Conservation (phyloP, 345 rosid species). For the Psidium guajava region DNA sequence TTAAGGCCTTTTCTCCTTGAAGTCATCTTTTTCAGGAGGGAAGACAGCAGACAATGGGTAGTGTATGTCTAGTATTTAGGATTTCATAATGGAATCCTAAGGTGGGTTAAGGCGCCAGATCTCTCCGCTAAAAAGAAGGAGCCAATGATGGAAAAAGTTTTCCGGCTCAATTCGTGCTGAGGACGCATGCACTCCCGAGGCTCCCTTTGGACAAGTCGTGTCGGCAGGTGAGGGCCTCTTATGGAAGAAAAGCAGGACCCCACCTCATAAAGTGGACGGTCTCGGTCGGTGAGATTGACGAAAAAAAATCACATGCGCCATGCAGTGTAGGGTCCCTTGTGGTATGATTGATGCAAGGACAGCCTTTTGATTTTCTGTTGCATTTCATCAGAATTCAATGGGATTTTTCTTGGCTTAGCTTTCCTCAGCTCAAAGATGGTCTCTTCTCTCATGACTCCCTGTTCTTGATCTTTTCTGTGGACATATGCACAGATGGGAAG, state of each 20-base stretch:
- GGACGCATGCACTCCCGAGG: not conserved
- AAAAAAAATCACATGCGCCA: not conserved
- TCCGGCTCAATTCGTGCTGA: not conserved
- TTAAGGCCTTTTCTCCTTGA: not conserved
- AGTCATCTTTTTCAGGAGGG: not conserved
- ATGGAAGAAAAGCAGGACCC: not conserved
- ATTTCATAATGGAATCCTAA: not conserved
- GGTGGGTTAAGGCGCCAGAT: not conserved
- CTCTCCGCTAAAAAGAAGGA: not conserved
- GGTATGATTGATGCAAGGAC: not conserved
- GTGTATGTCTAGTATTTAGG: not conserved
- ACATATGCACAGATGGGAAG: not conserved
- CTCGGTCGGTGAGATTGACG: not conserved
- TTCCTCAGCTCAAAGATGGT: not conserved
- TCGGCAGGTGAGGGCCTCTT: not conserved
- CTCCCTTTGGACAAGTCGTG: not conserved
- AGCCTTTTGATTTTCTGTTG: not conserved
- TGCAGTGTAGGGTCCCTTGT: not conserved
- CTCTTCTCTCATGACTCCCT: not conserved
- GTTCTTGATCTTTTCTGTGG: not conserved
- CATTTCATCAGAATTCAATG: not conserved
- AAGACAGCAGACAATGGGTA: not conserved
- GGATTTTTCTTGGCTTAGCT: not conserved
- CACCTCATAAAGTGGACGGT: not conserved
- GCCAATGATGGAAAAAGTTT: not conserved